Evolutionary conservation across 2,329 filamentous ascomycete species (phyloP).

Genomic region (Cryoendolithus antarcticus): DNA sequence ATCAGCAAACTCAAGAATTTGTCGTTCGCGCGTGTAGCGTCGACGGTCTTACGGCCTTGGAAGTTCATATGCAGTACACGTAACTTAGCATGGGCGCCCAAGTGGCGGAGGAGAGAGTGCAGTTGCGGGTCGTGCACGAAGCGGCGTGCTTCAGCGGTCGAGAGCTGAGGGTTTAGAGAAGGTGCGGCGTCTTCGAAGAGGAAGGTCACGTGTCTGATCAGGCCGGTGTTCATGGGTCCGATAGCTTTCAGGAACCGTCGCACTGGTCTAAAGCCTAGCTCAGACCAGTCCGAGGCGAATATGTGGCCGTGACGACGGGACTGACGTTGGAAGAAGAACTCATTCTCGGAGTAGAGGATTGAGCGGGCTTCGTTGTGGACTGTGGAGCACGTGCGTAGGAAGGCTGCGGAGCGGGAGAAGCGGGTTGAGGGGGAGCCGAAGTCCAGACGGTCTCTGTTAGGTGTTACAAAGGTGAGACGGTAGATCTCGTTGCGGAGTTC

Average conservation of each 20-base stretch:
- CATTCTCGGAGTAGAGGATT: conserved; percentile 39
- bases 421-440: conserved; percentile 23
- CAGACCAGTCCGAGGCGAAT: conserved; percentile 31
- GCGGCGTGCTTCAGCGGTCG: conserved; percentile 31
- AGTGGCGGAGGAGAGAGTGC: conserved; percentile 31
- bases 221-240: conserved; percentile 33
- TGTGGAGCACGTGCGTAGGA: conserved; percentile 35
- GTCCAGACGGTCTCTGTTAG: conserved; percentile 19
- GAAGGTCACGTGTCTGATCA: conserved; percentile 34
- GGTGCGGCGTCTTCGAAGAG: conserved; percentile 34
- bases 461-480: conserved; percentile 27
- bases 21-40: conserved; percentile 22
- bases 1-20: conserved; percentile 34
- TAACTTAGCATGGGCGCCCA: conserved; percentile 30
- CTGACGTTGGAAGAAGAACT: conserved; percentile 33
- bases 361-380: conserved; percentile 33
- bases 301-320: conserved; percentile 21
- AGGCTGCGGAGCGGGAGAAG: conserved; percentile 30
- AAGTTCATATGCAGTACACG: conserved; percentile 32
- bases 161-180: conserved; percentile 27
- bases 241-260: conserved; percentile 35
- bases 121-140: conserved; percentile 37
- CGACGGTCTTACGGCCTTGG: conserved; percentile 26
- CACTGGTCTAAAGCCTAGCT: conserved; percentile 35
- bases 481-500: conserved; percentile 40